Conservation (phyloP, 139 green algal genomes). For the Monoraphidium neglectum region DNA sequence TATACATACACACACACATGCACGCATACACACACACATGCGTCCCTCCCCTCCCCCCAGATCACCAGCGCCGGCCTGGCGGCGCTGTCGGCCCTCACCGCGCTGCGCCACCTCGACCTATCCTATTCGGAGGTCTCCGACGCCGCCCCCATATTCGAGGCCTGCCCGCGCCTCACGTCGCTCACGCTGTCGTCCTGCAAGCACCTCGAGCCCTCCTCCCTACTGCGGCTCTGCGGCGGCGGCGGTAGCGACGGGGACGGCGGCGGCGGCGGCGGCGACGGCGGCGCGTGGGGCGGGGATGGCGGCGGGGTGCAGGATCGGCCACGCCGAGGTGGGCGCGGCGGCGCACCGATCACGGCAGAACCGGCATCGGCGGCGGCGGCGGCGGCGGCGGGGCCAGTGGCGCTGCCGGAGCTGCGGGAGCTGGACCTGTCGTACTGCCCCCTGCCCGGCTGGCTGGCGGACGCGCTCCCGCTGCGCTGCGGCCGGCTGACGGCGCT, state of each 20-base stretch:
- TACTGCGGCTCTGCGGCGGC: conserved; percentile 38
- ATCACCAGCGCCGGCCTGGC: conserved; percentile 31
- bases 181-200: conserved; percentile 54
- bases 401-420: conserved; percentile 29
- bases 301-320: no score
- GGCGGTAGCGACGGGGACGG: neutral
- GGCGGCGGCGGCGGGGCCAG: no score
- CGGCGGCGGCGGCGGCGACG: neutral
- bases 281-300: neutral
- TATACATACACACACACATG: no score
- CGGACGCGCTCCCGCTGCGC: neutral
- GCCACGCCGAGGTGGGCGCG: no score
- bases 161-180: conserved; percentile 41
- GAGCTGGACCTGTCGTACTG: conserved; percentile 56
- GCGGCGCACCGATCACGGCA: neutral
- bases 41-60: conserved; percentile 27
- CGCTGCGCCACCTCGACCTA: conserved; percentile 54
- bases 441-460: neutral
- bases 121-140: conserved; percentile 51
- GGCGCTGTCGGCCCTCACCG: conserved; percentile 26
- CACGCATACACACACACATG: conserved; percentile 31
- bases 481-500: conserved; percentile 41
- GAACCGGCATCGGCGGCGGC: neutral
- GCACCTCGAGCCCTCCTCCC: conserved; percentile 25
- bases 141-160: conserved; percentile 33